Base-by-base conservation (phyloP, 2,329 filamentous ascomycete species). In the Trichoderma atrobrunneum region DNA sequence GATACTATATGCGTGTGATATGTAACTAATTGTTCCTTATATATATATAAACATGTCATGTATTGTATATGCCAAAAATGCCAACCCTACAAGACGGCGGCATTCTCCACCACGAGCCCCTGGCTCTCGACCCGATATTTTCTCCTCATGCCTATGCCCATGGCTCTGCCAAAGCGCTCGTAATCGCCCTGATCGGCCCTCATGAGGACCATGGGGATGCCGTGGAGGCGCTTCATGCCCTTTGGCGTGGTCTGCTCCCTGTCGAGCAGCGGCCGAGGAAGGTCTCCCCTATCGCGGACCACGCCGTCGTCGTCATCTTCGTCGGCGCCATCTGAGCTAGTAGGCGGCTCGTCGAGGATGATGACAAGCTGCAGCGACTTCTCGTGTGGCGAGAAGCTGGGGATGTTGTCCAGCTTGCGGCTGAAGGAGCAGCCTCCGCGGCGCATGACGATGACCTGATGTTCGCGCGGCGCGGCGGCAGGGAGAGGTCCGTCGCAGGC, bases 351-450 rank as follows among this genome's bases (percentile, higher is more conserved):
- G 73, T 84, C 82, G 5, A 98, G 88, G 0, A 98, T 83, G 57
- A 98, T 84, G 32, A 98, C 93, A 4, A 98, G 87, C 80, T 97
- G 93, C 21, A 98, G 84, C 1, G 90, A 86, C 3, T 81, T 79
- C 0, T 85, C 80, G 0, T 86, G 84, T 0, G 92, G 90, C 1
- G 90, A 86, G 79, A 91, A 95, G 11, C 89, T 88, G 0, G 95
- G 94, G n/a, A 98, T 94, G 75, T 93, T 95, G 66, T 87, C 86
- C 1, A 98, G 83, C 80, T 99, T 99, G 32, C 91, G 84, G 43
- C 89, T 91, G 81, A 98, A 98, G 28, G 88, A 92, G 83, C 96
- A 99, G 1, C 89, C 90, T 51, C 96, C 95, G 7, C 96, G 90
- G 32, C 89, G 90, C 76, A 98, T 86, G 64, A 97, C 88, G 72